Conservation (phyloP, 1,284 basidiomycete genomes). For the Microbotryum lychnidis-dioicae region DNA sequence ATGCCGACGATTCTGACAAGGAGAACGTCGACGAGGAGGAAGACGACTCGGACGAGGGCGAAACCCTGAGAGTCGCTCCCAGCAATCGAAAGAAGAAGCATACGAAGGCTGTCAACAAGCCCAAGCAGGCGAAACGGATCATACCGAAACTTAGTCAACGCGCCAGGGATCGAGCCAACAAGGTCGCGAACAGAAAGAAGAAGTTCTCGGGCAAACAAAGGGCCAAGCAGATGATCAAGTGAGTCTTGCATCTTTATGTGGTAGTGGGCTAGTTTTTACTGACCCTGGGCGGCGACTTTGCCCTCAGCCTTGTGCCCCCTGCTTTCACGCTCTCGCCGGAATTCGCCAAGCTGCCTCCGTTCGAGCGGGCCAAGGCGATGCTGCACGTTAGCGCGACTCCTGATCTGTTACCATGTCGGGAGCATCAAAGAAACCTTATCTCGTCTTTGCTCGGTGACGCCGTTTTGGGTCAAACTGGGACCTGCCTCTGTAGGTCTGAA, state of each 20-base stretch:
- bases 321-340: constrained; percentile 5
- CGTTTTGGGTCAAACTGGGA: constrained; percentile 84
- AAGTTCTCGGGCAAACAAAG: too few relatives aligned
- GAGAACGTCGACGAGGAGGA: constrained; percentile 3
- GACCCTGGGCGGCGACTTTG: neutral
- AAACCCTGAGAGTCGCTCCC: too few relatives aligned
- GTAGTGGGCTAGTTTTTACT: neutral
- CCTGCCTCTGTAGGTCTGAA: constrained; percentile 73
- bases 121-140: neutral
- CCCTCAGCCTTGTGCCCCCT: constrained; percentile 20
- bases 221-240: too few relatives aligned
- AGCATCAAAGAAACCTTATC: constrained; percentile 74
- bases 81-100: neutral
- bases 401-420: constrained; percentile 79
- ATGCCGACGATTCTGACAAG: neutral
- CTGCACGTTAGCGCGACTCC: constrained; percentile 91
- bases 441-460: constrained; percentile 72
- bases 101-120: constrained; percentile 4
- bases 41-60: constrained; percentile 4
- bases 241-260: too few relatives aligned
- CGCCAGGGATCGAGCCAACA: neutral
- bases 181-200: neutral
- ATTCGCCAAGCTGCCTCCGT: constrained; percentile 21
- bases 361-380: constrained; percentile 42
- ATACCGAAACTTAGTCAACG: neutral